Base-by-base conservation (phyloP, 2,329 filamentous ascomycete genomes). In the Penicillium sclerotiorum region DNA sequence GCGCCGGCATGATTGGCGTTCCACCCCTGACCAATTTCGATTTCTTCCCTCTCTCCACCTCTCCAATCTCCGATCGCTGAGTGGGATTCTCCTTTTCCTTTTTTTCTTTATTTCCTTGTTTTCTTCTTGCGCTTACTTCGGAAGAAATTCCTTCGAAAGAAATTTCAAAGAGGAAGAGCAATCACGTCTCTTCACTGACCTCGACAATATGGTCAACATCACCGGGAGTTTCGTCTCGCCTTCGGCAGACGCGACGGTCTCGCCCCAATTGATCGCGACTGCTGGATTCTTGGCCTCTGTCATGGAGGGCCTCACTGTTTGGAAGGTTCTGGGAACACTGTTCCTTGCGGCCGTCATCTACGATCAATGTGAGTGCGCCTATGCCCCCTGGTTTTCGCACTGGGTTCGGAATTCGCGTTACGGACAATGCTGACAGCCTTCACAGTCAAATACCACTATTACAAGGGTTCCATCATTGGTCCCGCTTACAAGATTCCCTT, bases 401-500 rank as follows among this genome's bases (percentile, higher is more conserved):
- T n/a, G n/a, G n/a, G n/a, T n/a, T n/a, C n/a, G n/a, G n/a, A n/a
- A n/a, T n/a, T n/a, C n/a, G n/a, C n/a, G n/a, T n/a, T n/a, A n/a
- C n/a, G n/a, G n/a, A n/a, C n/a, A n/a, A n/a, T n/a, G n/a, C n/a
- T n/a, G n/a, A n/a, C n/a, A n/a, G 50, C 47, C 46, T 49, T 46
- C 46, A 49, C 53, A 94, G 89, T 87, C 61, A 86, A 82, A 70
- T 94, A 93, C 69, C 78, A 90, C 59, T 78, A 80, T 65, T 83
- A 84, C 62, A 93, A 93, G 72, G 88, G 89, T 50, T 81, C 82
- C 21, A 92, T 94, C 63, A 83, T 81, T 44, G 89, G 89, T 32
- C 89, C 89, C 22, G 62, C 80, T 37, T 87, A 82, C 79, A 94
- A 94, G 74, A 78, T 87, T 50, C 89, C 89, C 35, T 93, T 94